Evolutionary conservation across 139 green algal species (phyloP).

Genomic region (Parachlorella kessleri): DNA sequence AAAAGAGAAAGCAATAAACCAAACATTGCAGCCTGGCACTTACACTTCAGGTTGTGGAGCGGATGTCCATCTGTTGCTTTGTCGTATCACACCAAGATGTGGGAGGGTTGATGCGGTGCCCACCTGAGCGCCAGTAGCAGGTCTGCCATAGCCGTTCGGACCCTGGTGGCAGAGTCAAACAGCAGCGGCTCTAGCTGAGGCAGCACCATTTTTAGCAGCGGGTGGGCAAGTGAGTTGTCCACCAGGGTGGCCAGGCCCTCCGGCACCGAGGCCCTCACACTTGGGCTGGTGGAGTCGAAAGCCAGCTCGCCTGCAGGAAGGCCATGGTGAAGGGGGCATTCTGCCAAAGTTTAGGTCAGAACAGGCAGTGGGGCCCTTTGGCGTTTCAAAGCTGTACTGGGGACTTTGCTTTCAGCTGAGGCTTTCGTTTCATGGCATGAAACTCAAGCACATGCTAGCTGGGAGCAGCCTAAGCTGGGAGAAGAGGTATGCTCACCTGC

Average conservation of each 20-base stretch:
- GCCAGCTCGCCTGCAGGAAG: constrained; percentile 64
- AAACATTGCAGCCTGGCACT: too few species aligned
- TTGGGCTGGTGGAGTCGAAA: constrained; percentile 55
- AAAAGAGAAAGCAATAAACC: too few species aligned
- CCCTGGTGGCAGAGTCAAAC: neutral
- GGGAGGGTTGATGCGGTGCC: too few species aligned
- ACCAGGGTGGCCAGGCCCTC: constrained; percentile 65
- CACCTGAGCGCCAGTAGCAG: constrained; percentile 61
- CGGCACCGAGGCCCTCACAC: constrained; percentile 60
- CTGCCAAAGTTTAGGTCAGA: neutral
- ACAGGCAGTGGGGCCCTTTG: neutral
- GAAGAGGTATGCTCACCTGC: too few species aligned
- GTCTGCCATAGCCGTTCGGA: constrained; percentile 48
- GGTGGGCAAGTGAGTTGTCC: constrained; percentile 71
- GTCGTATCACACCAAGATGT: too few species aligned
- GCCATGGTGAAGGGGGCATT: neutral
- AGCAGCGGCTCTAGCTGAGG: constrained; percentile 8
- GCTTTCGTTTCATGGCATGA: too few species aligned
- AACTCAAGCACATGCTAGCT: too few species aligned
- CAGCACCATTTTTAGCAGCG: constrained; percentile 60
- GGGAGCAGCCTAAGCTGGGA: too few species aligned
- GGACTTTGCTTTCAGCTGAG: too few species aligned
- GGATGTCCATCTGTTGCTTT: too few species aligned
- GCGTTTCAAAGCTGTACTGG: too few species aligned
- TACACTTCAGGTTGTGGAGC: too few species aligned